phyloP scores from a whole-genome alignment of 23 red algal genomes.

The Rhodosorus marinus region DNA sequence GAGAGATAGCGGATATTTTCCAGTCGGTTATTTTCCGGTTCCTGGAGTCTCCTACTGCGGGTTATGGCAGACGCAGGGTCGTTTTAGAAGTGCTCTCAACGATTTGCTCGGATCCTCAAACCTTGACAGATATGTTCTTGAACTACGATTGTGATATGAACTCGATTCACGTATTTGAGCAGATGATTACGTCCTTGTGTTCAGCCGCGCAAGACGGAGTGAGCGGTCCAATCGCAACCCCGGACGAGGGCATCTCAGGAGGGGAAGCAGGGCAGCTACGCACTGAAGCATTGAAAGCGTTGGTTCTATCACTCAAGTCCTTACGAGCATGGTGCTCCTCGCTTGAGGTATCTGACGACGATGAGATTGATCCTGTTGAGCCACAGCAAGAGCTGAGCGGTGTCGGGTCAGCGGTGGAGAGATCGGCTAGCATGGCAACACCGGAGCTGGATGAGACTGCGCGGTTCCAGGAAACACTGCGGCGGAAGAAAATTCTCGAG shows the following conservation, averaged over 20 bases:
- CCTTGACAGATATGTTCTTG: slow-evolving; percentile 74
- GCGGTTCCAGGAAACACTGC: slow-evolving; percentile 10
- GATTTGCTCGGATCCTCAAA: slow-evolving; percentile 42
- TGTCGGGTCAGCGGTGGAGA: no score
- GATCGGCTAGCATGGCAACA: no score
- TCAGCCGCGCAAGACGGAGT: slow-evolving; percentile 22
- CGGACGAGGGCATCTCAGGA: no score
- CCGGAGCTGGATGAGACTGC: no score
- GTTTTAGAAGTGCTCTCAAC: slow-evolving; percentile 26
- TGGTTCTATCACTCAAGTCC: no score
- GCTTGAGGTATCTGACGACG: no score
- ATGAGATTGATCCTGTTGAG: no score
- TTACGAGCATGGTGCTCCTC: no score
- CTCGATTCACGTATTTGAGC: slow-evolving; percentile 78
- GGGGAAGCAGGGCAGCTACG: no score
- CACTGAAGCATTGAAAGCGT: no score
- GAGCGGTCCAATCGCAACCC: no score
- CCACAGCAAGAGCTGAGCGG: no score
- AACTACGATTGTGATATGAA: slow-evolving; percentile 96
- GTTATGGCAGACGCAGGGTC: slow-evolving; percentile 17
- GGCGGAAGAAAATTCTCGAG: slow-evolving; percentile 24
- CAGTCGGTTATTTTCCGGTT: slow-evolving; percentile 91
- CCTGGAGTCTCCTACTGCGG: slow-evolving; percentile 53
- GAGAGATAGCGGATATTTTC: slow-evolving; percentile 68
- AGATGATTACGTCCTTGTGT: slow-evolving; percentile 38